Evolutionary conservation across 345 rosid genomes (phyloP), one percentile per base, ranked within the genome.

Genomic region (Passiflora organensis): DNA sequence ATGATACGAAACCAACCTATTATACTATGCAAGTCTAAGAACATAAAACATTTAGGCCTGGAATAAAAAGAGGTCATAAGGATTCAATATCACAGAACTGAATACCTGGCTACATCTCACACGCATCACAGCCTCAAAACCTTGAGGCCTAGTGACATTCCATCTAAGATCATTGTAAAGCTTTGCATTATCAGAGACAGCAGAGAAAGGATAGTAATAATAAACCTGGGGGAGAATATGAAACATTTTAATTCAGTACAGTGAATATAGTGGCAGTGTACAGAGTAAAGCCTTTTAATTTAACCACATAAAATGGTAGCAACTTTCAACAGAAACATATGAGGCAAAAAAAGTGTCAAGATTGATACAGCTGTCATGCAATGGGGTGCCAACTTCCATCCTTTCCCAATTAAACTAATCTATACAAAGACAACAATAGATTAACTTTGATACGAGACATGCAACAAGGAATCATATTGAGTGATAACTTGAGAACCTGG

Each of bases 101-200:
- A 43, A 25, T 78, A 94, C 96, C 93, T 86, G 91, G 73, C 95
- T 87, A 78, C 88, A 94, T 75, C 96, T 76, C 68, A 89, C 96
- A 57, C 97, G 85, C 97, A 93, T 89, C 53, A 93, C 97, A 47
- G 97, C 91, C 82, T 93, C 99, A 75, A 80, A 89, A 58, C 99
- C 95, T 77, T 93, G 99, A 51, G 99, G 97, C 80, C 97, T 83
- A 32, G 89, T 81, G 64, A 93, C 73, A 76, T 93, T 93, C 99
- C 99, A 93, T 76, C 94, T 86, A 45, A 86, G 94, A 80, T 93
- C 99, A 66, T 86, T 93, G 78, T 83, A 93, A 43, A 93, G 89
- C 87, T 93, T 93, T 58, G 91, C 86, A 38, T 89, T 80, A 80
- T 89, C 99, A 60, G 90, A 78, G 55, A 94, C 62, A 34, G 89